These are phyloP conservation scores for Rhodamnia argentea DNA, from an alignment of 345 rosid species.

Conservation along the genomic window DNA sequence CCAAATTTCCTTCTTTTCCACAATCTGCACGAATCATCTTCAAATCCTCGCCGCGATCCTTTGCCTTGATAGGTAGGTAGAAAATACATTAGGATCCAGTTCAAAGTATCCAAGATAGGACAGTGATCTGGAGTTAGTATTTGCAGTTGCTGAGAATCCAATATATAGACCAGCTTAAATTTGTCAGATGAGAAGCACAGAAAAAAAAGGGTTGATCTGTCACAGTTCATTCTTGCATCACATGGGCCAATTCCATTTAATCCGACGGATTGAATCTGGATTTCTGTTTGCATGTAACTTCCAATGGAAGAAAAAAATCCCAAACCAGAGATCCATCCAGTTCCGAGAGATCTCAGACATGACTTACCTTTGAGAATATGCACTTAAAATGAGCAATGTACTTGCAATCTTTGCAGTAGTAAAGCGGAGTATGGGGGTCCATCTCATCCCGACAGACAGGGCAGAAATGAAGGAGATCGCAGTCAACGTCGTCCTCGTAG, in stretches of 20 bases:
- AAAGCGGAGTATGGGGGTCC: neutral
- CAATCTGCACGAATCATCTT: neutral
- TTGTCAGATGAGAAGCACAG: neutral
- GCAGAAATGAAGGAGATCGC: neutral
- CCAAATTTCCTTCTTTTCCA: too few relatives aligned
- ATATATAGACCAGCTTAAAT: too few relatives aligned
- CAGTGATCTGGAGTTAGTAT: too few relatives aligned
- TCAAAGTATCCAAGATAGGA: too few relatives aligned
- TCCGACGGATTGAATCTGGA: neutral
- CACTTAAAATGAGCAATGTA: neutral
- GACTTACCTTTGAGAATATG: neutral
- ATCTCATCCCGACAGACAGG: neutral
- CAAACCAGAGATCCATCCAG: neutral
- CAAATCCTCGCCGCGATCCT: neutral
- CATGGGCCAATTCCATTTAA: neutral
- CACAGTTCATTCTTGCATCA: neutral
- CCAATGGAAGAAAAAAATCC: fast-evolving
- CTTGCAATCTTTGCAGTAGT: neutral
- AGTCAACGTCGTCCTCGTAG: neutral
- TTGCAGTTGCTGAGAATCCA: too few relatives aligned
- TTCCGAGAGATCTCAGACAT: neutral
- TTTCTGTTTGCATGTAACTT: neutral
- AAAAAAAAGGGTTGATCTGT: too few relatives aligned
- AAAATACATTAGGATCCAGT: neutral
- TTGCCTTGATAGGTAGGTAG: too few relatives aligned